Conservation (phyloP, 139 green algal genomes). For the Pleodorina starrii region DNA sequence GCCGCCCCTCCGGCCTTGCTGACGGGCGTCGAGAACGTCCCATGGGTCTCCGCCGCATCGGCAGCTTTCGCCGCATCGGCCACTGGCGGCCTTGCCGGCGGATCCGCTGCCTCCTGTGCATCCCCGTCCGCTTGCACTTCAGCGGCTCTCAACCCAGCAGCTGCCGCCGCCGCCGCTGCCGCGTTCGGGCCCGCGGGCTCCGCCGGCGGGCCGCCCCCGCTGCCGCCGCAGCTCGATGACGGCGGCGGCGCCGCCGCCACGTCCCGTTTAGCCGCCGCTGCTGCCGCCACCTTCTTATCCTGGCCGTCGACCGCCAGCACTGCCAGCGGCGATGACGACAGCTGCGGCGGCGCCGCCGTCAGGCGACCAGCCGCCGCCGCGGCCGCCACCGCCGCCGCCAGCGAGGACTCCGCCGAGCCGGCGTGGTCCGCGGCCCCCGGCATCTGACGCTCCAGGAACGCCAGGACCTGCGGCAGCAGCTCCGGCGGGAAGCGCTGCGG, state of each 20-base stretch:
- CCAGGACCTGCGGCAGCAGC: constrained; percentile 31
- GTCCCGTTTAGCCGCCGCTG: background rate
- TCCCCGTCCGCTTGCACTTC: background rate
- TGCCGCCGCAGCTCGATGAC: too few species aligned
- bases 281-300: background rate
- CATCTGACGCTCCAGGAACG: constrained; percentile 34
- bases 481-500: constrained; percentile 44
- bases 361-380: background rate
- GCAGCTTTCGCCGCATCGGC: background rate
- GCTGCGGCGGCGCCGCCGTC: background rate
- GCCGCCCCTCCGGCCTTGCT: background rate
- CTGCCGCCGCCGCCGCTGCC: background rate
- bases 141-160: background rate
- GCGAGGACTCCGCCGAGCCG: background rate
- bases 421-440: too few species aligned
- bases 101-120: background rate
- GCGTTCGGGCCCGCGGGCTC: too few species aligned
- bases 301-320: background rate
- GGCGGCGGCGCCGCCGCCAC: background rate
- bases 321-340: background rate
- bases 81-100: background rate
- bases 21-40: background rate
- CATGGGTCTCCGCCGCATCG: background rate
- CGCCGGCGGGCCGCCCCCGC: too few species aligned
- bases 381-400: constrained; percentile 21